phyloP scores from a whole-genome alignment of 2,329 filamentous ascomycete species.

The Escovopsis sp. region DNA sequence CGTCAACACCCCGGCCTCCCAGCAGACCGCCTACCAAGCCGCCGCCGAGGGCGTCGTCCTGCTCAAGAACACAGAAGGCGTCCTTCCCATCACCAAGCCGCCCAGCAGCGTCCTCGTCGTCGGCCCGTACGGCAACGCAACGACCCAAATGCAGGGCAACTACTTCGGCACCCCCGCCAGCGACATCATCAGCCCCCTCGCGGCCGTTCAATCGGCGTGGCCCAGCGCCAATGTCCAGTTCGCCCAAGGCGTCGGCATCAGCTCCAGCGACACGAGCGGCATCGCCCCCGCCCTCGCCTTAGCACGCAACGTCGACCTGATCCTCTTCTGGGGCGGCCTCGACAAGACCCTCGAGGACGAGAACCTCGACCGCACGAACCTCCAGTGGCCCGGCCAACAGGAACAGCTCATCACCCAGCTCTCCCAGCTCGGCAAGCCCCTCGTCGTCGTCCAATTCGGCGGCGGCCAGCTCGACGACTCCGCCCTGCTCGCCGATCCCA shows the following conservation, averaged over 20 bases:
- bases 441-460: constrained; percentile 37
- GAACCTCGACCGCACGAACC: constrained; percentile 31
- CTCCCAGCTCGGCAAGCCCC: constrained; percentile 26
- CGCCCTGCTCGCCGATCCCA: constrained; percentile 28
- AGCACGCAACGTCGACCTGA: constrained; percentile 30
- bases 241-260: constrained; percentile 17
- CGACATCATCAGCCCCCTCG: constrained; percentile 6
- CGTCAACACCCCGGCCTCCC: constrained; percentile 37
- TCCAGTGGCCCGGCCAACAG: constrained; percentile 37
- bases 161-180: constrained; percentile 11
- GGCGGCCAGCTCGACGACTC: constrained; percentile 37
- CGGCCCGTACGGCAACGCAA: constrained; percentile 24
- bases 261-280: constrained; percentile 14
- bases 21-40: constrained; percentile 39
- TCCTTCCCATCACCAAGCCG: constrained; percentile 26
- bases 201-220: constrained; percentile 6
- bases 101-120: constrained; percentile 13
- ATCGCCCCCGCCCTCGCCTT: constrained; percentile 18
- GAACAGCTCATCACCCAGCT: constrained; percentile 30
- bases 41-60: constrained; percentile 31
- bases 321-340: constrained; percentile 40
- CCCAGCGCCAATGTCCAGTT: constrained; percentile 18
- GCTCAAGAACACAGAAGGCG: constrained; percentile 39
- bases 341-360: constrained; percentile 37
- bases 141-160: constrained; percentile 13